Percentiles rank a stretch among this genome's conserved stretches.
These are phyloP conservation scores for Trichocladium uniseriatum DNA, from an alignment of 495 filamentous ascomycete genomes.

Conservation along the genomic window DNA sequence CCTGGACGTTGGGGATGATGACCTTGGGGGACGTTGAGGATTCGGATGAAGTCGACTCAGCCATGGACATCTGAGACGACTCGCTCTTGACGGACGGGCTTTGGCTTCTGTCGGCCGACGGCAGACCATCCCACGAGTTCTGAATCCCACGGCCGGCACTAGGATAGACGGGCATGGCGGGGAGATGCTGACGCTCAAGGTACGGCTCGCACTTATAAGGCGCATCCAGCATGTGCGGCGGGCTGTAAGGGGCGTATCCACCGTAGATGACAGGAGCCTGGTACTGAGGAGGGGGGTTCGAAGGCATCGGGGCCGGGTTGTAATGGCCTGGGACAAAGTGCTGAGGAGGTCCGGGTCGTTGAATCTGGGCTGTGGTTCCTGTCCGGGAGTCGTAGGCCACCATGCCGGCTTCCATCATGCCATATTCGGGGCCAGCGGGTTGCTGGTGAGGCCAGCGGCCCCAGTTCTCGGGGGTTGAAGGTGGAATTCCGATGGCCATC, in stretches of 20 bases:
- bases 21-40: constrained; percentile 17
- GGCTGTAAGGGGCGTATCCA: constrained; percentile 27
- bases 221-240: constrained; percentile 21
- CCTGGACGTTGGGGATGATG: constrained; percentile 19
- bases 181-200: constrained; percentile 23
- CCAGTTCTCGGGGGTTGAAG: constrained; percentile 29
- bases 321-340: constrained; percentile 30
- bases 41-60: constrained; percentile 3
- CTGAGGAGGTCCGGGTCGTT: constrained; percentile 23
- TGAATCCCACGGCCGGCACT: constrained; percentile 4
- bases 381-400: constrained; percentile 29
- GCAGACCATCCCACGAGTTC: constrained; percentile 8
- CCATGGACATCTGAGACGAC: not conserved
- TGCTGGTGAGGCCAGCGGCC: constrained; percentile 36
- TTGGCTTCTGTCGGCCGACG: constrained; percentile 18
- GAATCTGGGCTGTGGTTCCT: constrained; percentile 19
- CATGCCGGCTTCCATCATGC: constrained; percentile 29
- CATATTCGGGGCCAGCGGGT: constrained; percentile 22
- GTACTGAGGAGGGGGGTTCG: constrained; percentile 29
- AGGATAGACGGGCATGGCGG: constrained; percentile 9
- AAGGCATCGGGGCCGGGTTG: constrained; percentile 28
- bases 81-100: constrained; percentile 36
- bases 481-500: constrained; percentile 33
- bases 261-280: constrained; percentile 21
- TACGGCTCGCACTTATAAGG: constrained; percentile 31